Percentiles rank a stretch among this genome's conserved stretches.
phyloP scores from a whole-genome alignment of 2,329 filamentous ascomycete genomes.

The Ceratocystis ficicola region DNA sequence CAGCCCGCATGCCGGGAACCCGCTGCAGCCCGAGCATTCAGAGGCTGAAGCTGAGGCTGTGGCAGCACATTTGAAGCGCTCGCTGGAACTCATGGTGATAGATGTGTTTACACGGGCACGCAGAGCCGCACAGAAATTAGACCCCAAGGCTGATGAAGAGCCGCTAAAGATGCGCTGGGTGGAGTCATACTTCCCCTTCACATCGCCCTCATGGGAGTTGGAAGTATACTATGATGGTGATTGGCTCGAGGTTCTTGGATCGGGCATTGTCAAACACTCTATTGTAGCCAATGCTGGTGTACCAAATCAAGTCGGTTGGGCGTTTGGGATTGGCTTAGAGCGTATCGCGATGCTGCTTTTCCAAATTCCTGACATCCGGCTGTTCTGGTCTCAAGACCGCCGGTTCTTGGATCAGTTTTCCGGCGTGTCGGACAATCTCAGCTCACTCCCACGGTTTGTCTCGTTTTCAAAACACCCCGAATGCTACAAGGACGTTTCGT shows the following conservation, averaged over 20 bases:
- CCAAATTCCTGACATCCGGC: constrained; percentile 85
- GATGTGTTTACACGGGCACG: constrained; percentile 75
- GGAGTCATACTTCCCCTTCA: constrained; percentile 96
- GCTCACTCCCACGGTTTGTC: constrained; percentile 50
- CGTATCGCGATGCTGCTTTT: constrained; percentile 96
- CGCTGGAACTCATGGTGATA: constrained; percentile 77
- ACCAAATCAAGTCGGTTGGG: constrained; percentile 72
- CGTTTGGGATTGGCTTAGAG: constrained; percentile 87
- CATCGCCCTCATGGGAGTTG: constrained; percentile 86
- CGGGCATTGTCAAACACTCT: constrained; percentile 74
- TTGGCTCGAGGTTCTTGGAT: constrained; percentile 95
- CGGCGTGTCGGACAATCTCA: constrained; percentile 42
- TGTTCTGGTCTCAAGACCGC: constrained; percentile 83
- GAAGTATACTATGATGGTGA: constrained; percentile 90
- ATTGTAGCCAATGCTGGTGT: constrained; percentile 67
- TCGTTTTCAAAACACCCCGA: constrained; percentile 87
- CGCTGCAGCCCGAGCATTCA: constrained; percentile 65
- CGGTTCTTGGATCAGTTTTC: constrained; percentile 81
- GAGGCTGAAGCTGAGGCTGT: constrained; percentile 70
- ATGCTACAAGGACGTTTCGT: constrained; percentile 84
- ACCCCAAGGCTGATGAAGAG: constrained; percentile 47
- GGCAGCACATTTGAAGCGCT: constrained; percentile 73
- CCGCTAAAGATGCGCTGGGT: constrained; percentile 85
- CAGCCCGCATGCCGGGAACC: constrained; percentile 66
- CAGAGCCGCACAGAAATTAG: constrained; percentile 57